Conservation (phyloP, 2,329 filamentous ascomycete genomes). For the Cladosporium velox region DNA sequence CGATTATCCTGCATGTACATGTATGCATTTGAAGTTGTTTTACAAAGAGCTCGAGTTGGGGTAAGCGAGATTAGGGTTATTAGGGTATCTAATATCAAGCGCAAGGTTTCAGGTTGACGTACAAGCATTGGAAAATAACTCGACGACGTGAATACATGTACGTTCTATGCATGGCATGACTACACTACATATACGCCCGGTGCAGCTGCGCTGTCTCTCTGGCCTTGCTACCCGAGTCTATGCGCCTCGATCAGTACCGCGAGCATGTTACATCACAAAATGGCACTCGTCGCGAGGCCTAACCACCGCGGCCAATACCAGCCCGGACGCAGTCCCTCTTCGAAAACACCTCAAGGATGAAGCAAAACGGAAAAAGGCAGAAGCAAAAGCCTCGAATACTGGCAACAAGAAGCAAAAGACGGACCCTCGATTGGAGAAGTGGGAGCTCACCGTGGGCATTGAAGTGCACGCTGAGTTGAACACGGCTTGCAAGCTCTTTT, state of each 20-base stretch:
- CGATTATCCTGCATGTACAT: no score
- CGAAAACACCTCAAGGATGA: conserved; percentile 47
- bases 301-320: conserved; percentile 22
- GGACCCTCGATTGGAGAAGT: conserved; percentile 53
- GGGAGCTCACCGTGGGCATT: conserved; percentile 94
- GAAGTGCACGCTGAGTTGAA: conserved; percentile 98
- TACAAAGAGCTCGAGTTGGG: not conserved
- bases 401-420: conserved; percentile 21
- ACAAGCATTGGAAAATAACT: not conserved
- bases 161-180: conserved; percentile 6
- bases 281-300: conserved; percentile 34
- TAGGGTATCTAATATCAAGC: not conserved
- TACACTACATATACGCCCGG: conserved; percentile 6
- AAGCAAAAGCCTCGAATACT: conserved; percentile 24
- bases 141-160: not conserved
- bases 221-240: not conserved
- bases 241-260: conserved; percentile 19
- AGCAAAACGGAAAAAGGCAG: conserved; percentile 38
- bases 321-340: conserved; percentile 37
- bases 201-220: conserved; percentile 13
- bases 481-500: conserved; percentile 86
- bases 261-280: conserved; percentile 34
- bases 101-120: not conserved
- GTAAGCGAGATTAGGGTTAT: not conserved
- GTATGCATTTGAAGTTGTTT: no score